A percentile compares a stretch with the other conserved stretches of the same genome.
These are phyloP conservation scores for Coemansia sp. DNA, from an alignment of 192 early-diverging fungal genomes.

Conservation along the genomic window DNA sequence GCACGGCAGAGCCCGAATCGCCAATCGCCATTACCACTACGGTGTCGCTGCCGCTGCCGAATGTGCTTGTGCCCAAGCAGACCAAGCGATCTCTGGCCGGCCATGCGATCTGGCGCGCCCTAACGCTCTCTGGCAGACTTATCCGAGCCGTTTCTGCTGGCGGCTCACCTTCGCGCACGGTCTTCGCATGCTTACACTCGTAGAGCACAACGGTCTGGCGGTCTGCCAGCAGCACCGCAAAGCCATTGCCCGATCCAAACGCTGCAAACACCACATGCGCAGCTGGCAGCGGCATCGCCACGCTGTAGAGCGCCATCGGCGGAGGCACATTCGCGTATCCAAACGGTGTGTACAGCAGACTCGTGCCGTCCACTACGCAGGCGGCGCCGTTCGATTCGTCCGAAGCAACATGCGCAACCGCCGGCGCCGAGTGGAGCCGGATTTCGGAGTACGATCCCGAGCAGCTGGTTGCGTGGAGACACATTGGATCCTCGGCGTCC, in stretches of 20 bases:
- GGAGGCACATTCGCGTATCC: conserved; percentile 86
- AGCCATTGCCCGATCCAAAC: conserved; percentile 63
- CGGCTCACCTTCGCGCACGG: conserved; percentile 25
- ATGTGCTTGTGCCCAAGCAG: conserved; percentile 52
- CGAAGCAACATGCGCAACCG: conserved; percentile 24
- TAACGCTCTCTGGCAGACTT: conserved; percentile 2
- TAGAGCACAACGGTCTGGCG: conserved; percentile 30
- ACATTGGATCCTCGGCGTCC: conserved; percentile 76
- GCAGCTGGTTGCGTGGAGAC: conserved; percentile 58
- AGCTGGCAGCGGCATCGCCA: conserved; percentile 15
- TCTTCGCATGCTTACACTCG: conserved; percentile 9
- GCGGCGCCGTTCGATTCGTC: conserved; percentile 54
- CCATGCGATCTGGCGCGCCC: conserved; percentile 71
- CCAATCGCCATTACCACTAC: conserved; percentile 52
- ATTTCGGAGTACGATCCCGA: conserved; percentile 11
- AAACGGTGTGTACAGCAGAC: conserved; percentile 51
- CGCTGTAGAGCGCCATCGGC: conserved; percentile 71
- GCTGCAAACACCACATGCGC: conserved; percentile 67
- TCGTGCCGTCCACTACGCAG: conserved; percentile 74
- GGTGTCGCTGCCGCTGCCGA: conserved; percentile 24
- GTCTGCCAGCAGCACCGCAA: conserved; percentile 71
- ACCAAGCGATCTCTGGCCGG: conserved; percentile 56
- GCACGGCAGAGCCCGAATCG: conserved; percentile 1
- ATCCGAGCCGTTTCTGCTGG: conserved; percentile 17
- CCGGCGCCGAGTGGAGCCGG: conserved; percentile 16